Percentiles rank a stretch among this genome's conserved stretches.
These are phyloP conservation scores for Anisogramma anomala DNA, from an alignment of 2,329 filamentous ascomycete species.

Conservation along the genomic window DNA sequence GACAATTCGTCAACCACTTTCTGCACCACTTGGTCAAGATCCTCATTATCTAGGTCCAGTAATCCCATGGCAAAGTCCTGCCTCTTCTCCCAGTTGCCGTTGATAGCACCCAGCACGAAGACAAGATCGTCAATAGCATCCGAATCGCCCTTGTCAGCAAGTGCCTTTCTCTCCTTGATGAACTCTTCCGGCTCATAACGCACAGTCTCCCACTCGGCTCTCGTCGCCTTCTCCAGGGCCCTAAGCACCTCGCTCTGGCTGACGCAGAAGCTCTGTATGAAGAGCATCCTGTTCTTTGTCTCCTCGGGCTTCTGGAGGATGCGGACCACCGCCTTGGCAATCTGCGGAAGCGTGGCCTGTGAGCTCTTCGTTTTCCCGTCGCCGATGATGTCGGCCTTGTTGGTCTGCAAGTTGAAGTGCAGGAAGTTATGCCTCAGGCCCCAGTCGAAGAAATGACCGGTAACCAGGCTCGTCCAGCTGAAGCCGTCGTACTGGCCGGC, in stretches of 20 bases:
- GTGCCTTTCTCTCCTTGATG: conserved; percentile 26
- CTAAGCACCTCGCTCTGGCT: conserved; percentile 25
- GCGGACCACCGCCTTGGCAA: conserved; percentile 24
- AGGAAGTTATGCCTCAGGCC: conserved; percentile 26
- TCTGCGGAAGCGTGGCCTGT: conserved; percentile 24
- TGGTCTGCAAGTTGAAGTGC: conserved; percentile 23
- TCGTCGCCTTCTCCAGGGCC: conserved; percentile 24
- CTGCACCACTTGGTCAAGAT: conserved; percentile 31
- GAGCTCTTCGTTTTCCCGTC: conserved; percentile 23
- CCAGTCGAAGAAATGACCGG: conserved; percentile 33
- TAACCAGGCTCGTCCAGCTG: conserved; percentile 28
- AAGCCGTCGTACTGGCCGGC: conserved; percentile 19
- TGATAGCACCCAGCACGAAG: conserved; percentile 35
- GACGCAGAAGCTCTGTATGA: conserved; percentile 30
- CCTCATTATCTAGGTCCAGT: conserved; percentile 32
- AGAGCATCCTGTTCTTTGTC: conserved; percentile 25
- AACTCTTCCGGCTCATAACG: conserved; percentile 28
- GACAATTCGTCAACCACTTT: conserved; percentile 19
- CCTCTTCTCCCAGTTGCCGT: conserved; percentile 36
- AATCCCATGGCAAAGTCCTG: conserved; percentile 36
- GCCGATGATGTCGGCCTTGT: conserved; percentile 25
- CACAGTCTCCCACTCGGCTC: conserved; percentile 21
- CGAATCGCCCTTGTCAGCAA: conserved; percentile 27
- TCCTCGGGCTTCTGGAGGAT: conserved; percentile 21
- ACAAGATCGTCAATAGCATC: conserved; percentile 35